A percentile compares a stretch with the other conserved stretches of the same genome.
These are phyloP conservation scores for Quercus parvula DNA, from an alignment of 306 rosid species.

Conservation along the genomic window DNA sequence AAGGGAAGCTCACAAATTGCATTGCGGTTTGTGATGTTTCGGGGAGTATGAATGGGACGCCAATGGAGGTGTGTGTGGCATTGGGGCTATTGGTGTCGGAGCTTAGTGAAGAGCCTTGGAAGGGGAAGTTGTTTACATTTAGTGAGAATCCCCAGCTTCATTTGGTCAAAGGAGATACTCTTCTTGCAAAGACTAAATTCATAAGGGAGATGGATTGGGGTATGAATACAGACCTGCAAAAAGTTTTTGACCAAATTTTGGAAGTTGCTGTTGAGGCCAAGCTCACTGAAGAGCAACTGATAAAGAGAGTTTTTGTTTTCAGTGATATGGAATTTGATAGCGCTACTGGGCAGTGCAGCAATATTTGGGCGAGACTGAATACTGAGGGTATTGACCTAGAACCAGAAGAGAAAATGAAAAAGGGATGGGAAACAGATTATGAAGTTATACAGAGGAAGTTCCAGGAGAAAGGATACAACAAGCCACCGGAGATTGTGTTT, in stretches of 20 bases:
- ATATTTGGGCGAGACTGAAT: too few relatives aligned
- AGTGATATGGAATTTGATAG: constrained; percentile 48
- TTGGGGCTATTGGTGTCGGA: constrained; percentile 41
- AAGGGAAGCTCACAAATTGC: constrained; percentile 33
- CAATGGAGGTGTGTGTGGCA: constrained; percentile 38
- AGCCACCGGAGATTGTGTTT: constrained; percentile 32
- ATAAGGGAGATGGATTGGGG: constrained; percentile 19
- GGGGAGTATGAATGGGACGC: constrained; percentile 24
- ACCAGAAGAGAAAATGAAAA: neutral
- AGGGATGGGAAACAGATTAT: constrained; percentile 33
- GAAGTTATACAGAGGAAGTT: constrained; percentile 27
- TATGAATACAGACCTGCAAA: constrained; percentile 24
- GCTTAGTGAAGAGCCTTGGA: constrained; percentile 44
- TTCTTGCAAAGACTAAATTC: constrained; percentile 16
- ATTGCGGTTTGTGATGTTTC: constrained; percentile 40
- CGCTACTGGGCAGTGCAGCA: too few relatives aligned
- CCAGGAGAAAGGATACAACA: constrained; percentile 13
- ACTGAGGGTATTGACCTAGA: too few relatives aligned
- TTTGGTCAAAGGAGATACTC: constrained; percentile 24
- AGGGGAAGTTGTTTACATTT: constrained; percentile 42
- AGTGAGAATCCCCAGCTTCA: constrained; percentile 26
- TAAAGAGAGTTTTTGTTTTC: constrained; percentile 31
- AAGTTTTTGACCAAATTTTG: constrained; percentile 35
- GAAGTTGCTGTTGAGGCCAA: constrained; percentile 28
- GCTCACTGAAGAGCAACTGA: constrained; percentile 31